These are phyloP conservation scores for Candida ovalis DNA, from an alignment of 805 yeast species.

Conservation along the genomic window DNA sequence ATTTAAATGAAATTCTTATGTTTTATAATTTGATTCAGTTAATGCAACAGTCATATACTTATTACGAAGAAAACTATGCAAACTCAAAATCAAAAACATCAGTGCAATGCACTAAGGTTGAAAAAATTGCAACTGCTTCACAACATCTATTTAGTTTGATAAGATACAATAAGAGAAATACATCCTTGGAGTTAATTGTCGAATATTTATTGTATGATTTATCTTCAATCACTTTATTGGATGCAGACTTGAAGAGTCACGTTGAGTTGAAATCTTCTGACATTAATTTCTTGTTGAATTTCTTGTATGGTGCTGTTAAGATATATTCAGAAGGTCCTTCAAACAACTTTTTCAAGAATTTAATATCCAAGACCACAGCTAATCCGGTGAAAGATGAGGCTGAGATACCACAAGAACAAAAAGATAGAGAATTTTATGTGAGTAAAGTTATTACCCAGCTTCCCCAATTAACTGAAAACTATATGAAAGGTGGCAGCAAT, in stretches of 20 bases:
- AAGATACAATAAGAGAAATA: constrained; percentile 27
- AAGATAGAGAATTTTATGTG: constrained; percentile 15
- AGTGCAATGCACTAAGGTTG: constrained; percentile 13
- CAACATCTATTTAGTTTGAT: constrained; percentile 34
- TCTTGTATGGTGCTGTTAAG: constrained; percentile 38
- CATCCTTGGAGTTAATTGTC: constrained; percentile 37
- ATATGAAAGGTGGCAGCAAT: constrained; percentile 7
- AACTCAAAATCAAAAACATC: constrained; percentile 7
- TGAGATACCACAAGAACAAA: constrained; percentile 7
- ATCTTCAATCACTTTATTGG: constrained; percentile 31
- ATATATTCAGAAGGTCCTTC: constrained; percentile 27
- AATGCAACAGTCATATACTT: constrained; percentile 28
- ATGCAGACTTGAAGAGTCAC: constrained; percentile 27
- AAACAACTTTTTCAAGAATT: constrained; percentile 13
- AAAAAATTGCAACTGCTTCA: constrained; percentile 24
- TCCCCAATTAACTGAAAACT: constrained; percentile 18
- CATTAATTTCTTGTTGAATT: constrained; percentile 34
- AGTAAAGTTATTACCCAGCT: constrained; percentile 14
- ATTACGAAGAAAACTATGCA: constrained; percentile 19
- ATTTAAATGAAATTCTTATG: constrained; percentile 28
- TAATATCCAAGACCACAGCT: constrained; percentile 15
- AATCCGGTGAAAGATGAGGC: constrained; percentile 5
- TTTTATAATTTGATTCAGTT: constrained; percentile 26
- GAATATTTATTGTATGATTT: constrained; percentile 43
- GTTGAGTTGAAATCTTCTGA: constrained; percentile 22